phyloP scores from a whole-genome alignment of 352 stramenopile species.

The Phytophthora lateralis region DNA sequence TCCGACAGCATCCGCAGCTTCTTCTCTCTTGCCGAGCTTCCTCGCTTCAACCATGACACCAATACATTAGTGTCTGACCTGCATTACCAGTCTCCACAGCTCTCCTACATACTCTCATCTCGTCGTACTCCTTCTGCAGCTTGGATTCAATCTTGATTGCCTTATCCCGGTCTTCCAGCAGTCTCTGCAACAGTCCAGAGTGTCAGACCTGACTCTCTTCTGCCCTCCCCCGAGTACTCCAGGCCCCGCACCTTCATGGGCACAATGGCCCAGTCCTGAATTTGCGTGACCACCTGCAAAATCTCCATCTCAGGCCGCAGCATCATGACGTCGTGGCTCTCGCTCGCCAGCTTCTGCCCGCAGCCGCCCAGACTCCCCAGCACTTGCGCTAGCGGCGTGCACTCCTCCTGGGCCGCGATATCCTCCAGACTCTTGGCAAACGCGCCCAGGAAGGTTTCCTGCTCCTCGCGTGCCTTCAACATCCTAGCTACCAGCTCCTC shows the following conservation, averaged over 20 bases:
- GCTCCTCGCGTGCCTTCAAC: conserved; percentile 66
- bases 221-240: neutral
- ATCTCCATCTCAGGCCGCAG: conserved; percentile 70
- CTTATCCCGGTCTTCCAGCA: conserved; percentile 86
- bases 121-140: conserved; percentile 80
- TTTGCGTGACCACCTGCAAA: conserved; percentile 69
- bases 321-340: conserved; percentile 84
- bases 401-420: conserved; percentile 67
- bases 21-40: conserved; percentile 66
- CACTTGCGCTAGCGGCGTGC: conserved; percentile 48
- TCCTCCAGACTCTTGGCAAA: conserved; percentile 71
- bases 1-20: conserved; percentile 83
- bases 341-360: conserved; percentile 53
- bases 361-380: conserved; percentile 54
- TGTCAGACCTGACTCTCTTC: neutral
- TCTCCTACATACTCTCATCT: conserved; percentile 44
- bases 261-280: conserved; percentile 84
- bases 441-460: conserved; percentile 58
- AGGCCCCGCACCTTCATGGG: conserved; percentile 66
- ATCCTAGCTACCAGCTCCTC: conserved; percentile 76
- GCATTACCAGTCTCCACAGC: neutral
- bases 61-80: neutral
- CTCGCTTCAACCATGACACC: conserved; percentile 32
- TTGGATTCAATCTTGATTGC: conserved; percentile 78
- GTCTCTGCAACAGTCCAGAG: conserved; percentile 34